Evolutionary conservation across 345 rosid species (phyloP).

Genomic region (Hibiscus trionum): DNA sequence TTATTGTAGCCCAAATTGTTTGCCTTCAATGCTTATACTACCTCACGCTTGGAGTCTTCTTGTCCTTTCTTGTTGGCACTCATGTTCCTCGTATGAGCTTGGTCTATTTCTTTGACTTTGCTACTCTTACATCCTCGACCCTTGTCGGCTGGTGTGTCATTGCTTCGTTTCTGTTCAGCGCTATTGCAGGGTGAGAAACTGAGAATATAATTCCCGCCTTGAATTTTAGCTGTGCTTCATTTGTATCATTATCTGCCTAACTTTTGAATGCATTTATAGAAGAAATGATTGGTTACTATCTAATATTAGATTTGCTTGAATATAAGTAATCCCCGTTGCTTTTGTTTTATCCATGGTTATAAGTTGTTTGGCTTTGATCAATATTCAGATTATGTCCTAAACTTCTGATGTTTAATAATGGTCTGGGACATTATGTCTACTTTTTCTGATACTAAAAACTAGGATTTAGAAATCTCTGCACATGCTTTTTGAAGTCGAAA

Average conservation of each 20-base stretch:
- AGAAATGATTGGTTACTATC: not conserved
- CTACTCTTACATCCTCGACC: slow-evolving; percentile 55
- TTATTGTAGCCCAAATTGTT: slow-evolving; percentile 79
- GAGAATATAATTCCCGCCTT: slow-evolving; percentile 1
- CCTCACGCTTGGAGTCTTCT: slow-evolving; percentile 61
- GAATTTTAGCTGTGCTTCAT: not conserved
- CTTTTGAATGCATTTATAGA: not conserved
- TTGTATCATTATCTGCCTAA: not conserved
- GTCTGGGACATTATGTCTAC: not conserved
- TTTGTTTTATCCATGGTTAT: not conserved
- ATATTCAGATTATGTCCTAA: not conserved
- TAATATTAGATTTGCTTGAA: not conserved
- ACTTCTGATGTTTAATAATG: not conserved
- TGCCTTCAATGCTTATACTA: slow-evolving; percentile 86
- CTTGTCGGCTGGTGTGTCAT: slow-evolving; percentile 84
- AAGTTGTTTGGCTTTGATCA: not conserved
- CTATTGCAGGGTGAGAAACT: slow-evolving; percentile 54
- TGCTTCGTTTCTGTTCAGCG: slow-evolving; percentile 50
- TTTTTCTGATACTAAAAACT: not conserved
- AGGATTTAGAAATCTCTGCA: not conserved
- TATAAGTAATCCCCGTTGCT: not conserved
- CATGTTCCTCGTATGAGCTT: slow-evolving; percentile 80
- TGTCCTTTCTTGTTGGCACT: slow-evolving; percentile 59
- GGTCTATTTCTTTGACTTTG: slow-evolving; percentile 82
- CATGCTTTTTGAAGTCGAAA: not conserved